These are phyloP conservation scores for Tricholoma saponaceum DNA, from an alignment of 768 basidiomycete genomes.

Conservation along the genomic window DNA sequence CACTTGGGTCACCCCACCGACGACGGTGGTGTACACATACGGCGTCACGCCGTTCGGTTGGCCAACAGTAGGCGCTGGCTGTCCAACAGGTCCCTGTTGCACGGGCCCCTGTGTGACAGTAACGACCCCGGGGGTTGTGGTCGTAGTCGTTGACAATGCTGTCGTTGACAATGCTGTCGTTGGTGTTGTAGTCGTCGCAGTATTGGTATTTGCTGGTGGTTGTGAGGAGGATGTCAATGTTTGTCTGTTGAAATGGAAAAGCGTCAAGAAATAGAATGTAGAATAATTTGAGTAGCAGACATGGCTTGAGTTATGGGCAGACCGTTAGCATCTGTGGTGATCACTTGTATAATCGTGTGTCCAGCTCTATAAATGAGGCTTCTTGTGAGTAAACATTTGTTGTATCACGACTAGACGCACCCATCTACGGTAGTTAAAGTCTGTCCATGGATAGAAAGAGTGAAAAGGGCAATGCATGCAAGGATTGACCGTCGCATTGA, in stretches of 20 bases:
- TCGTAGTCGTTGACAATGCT: constrained; percentile 15
- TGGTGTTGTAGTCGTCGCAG: constrained; percentile 19
- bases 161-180: constrained; percentile 19
- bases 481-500: not conserved
- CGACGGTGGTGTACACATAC: constrained; percentile 46
- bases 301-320: constrained; percentile 11
- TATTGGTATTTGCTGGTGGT: not conserved
- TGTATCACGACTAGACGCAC: constrained; percentile 30
- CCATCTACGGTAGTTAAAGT: constrained; percentile 41
- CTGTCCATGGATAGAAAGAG: constrained; percentile 35
- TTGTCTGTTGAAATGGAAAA: constrained; percentile 13
- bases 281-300: constrained; percentile 6
- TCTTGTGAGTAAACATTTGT: not conserved
- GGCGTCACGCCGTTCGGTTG: constrained; percentile 45
- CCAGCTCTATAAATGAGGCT: constrained; percentile 32
- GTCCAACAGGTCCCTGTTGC: constrained; percentile 54
- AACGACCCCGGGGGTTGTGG: constrained; percentile 18
- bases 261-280: not conserved
- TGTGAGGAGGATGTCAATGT: constrained; percentile 11
- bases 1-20: constrained; percentile 30
- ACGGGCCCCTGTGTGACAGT: constrained; percentile 16
- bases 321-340: constrained; percentile 9
- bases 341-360: constrained; percentile 45
- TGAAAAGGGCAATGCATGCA: constrained; percentile 12
- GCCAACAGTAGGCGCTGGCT: constrained; percentile 36